Evolutionary conservation across 176 grass and related monocot species (phyloP).

Genomic region (Rhynchospora breviuscula): DNA sequence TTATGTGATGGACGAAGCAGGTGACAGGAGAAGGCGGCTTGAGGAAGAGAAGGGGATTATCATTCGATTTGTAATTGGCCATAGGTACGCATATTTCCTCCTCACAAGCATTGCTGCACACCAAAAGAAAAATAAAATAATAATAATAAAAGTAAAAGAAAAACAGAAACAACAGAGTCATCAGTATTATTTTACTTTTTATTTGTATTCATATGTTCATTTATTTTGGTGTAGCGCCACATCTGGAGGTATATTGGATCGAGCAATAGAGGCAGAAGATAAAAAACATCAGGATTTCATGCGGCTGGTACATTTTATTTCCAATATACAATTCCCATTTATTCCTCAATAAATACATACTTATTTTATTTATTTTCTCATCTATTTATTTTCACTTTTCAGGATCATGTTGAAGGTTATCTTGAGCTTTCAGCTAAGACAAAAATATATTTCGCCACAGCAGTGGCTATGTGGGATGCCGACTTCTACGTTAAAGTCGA

Average conservation of each 20-base stretch:
- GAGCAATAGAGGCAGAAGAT: constrained; percentile 88
- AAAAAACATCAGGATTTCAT: constrained; percentile 71
- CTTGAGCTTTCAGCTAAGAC: constrained; percentile 82
- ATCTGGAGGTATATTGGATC: constrained; percentile 86
- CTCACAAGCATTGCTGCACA: background rate
- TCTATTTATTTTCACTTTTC: constrained; percentile 1
- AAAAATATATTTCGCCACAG: constrained; percentile 69
- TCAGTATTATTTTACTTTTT: background rate
- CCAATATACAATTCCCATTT: background rate
- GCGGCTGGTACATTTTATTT: constrained; percentile 58
- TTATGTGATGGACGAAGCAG: constrained; percentile 20
- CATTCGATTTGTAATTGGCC: constrained; percentile 82
- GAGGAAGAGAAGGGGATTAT: constrained; percentile 94
- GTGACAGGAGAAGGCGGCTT: constrained; percentile 63
- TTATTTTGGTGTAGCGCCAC: constrained; percentile 38
- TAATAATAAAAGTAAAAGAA: too few species aligned
- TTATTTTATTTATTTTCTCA: background rate
- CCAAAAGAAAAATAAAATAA: background rate
- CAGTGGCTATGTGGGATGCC: constrained; percentile 82
- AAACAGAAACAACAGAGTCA: background rate
- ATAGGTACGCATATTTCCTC: constrained; percentile 44
- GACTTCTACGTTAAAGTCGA: constrained; percentile 96
- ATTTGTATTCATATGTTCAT: background rate
- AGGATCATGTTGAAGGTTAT: constrained; percentile 98
- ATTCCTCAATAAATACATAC: background rate